Evolutionary conservation across 306 rosid genomes (phyloP).

Genomic region (Neltuma alba): DNA sequence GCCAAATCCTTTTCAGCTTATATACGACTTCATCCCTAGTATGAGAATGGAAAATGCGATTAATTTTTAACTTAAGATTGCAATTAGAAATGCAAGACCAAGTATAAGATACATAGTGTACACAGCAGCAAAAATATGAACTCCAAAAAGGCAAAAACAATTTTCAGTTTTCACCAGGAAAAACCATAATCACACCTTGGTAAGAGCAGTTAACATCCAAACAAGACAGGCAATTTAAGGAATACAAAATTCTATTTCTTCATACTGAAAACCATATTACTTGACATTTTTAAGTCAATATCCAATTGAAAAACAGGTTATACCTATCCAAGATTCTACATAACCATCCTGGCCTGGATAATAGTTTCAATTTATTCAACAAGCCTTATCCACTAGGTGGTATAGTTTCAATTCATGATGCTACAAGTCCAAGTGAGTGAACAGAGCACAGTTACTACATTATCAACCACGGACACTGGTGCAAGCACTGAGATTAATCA

Average conservation of each 20-base stretch:
- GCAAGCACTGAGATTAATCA: slow-evolving; percentile 20
- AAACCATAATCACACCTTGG: neutral
- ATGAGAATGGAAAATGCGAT: slow-evolving; percentile 29
- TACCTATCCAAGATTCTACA: slow-evolving; percentile 17
- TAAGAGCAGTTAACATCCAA: neutral
- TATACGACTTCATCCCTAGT: slow-evolving; percentile 33
- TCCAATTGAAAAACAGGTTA: slow-evolving; percentile 1
- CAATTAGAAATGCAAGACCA: slow-evolving; percentile 14
- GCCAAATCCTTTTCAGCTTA: slow-evolving; percentile 21
- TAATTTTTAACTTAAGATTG: neutral
- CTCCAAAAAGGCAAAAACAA: neutral
- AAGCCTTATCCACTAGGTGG: neutral
- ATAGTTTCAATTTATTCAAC: neutral
- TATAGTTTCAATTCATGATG: slow-evolving; percentile 16
- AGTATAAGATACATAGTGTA: slow-evolving; percentile 13
- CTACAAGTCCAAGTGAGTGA: neutral
- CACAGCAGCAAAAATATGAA: neutral
- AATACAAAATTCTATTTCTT: neutral
- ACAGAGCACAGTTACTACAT: slow-evolving; percentile 7
- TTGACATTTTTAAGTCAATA: slow-evolving; percentile 4
- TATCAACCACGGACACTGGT: neutral
- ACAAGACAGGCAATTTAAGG: neutral
- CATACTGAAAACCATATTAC: neutral
- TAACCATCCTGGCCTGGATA: neutral
- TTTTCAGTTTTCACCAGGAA: neutral